Percentiles rank a stretch among this genome's conserved stretches.
Evolutionary conservation across 2,329 filamentous ascomycete species (phyloP).

Genomic region (Apiospora rasikravindrae): DNA sequence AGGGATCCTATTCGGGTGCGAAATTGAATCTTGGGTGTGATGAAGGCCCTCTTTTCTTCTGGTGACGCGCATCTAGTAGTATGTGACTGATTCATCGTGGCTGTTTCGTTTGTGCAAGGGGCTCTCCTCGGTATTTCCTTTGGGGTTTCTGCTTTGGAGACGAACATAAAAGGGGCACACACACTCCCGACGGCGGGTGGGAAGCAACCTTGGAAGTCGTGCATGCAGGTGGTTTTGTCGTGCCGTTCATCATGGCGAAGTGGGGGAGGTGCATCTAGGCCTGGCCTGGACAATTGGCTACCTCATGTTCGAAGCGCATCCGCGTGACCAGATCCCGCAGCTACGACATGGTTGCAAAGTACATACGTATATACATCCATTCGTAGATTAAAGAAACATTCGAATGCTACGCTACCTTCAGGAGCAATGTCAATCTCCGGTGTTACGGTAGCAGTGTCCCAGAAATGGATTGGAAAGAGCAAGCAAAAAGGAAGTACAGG

Average conservation of each 20-base stretch:
- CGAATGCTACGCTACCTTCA: background rate
- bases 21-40: background rate
- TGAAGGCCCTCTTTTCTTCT: conserved; percentile 6
- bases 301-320: background rate
- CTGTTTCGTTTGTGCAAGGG: conserved; percentile 8
- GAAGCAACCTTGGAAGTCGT: conserved; percentile 6
- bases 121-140: background rate
- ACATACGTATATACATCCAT: background rate
- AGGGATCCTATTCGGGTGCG: background rate
- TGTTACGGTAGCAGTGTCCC: conserved; percentile 5
- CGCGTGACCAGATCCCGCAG: conserved; percentile 11
- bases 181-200: background rate
- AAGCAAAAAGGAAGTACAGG: background rate
- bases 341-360: background rate
- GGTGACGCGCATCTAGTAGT: background rate
- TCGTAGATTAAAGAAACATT: conserved; percentile 16
- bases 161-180: conserved; percentile 3
- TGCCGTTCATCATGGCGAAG: conserved; percentile 1
- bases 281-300: background rate
- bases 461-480: conserved; percentile 7
- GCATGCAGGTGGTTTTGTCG: background rate
- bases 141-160: background rate
- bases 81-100: conserved; percentile 11
- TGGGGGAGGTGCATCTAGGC: background rate
- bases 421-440: background rate